Evolutionary conservation across 2,329 filamentous ascomycete species (phyloP).

Genomic region (Paracoccidioides brasiliensis): DNA sequence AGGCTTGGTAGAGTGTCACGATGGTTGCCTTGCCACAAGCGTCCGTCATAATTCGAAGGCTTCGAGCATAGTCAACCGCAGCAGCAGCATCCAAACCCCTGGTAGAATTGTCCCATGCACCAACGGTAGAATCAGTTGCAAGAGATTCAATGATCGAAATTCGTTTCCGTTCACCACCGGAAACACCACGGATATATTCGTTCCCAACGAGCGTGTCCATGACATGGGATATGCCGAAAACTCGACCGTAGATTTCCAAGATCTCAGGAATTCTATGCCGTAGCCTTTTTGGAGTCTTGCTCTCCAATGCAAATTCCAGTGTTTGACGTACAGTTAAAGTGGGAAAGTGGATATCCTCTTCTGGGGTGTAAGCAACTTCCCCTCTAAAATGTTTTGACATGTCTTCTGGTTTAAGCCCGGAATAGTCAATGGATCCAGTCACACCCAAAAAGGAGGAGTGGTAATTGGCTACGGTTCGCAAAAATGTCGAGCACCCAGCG

Average conservation of each 20-base stretch:
- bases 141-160: slow-evolving; percentile 79
- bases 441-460: slow-evolving; percentile 60
- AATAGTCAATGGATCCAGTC: slow-evolving; percentile 54
- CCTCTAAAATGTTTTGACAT: slow-evolving; percentile 63
- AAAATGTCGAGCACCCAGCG: slow-evolving; percentile 59
- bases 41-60: slow-evolving; percentile 55
- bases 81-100: slow-evolving; percentile 56
- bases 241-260: slow-evolving; percentile 24
- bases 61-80: slow-evolving; percentile 51
- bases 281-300: slow-evolving; percentile 64
- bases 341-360: slow-evolving; percentile 73
- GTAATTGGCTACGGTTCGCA: slow-evolving; percentile 73
- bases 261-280: slow-evolving; percentile 50
- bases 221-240: slow-evolving; percentile 74
- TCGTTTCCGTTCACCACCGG: slow-evolving; percentile 65
- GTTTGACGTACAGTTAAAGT: slow-evolving; percentile 81
- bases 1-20: slow-evolving; percentile 55
- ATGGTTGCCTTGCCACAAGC: slow-evolving; percentile 53
- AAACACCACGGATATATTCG: slow-evolving; percentile 64
- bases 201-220: slow-evolving; percentile 73
- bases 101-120: slow-evolving; percentile 64
- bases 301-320: slow-evolving; percentile 69
- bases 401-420: slow-evolving; percentile 53
- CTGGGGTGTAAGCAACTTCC: slow-evolving; percentile 72
- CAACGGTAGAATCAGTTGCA: slow-evolving; percentile 56